Conservation (phyloP, 2,329 filamentous ascomycete genomes). For the Cadophora malorum region DNA sequence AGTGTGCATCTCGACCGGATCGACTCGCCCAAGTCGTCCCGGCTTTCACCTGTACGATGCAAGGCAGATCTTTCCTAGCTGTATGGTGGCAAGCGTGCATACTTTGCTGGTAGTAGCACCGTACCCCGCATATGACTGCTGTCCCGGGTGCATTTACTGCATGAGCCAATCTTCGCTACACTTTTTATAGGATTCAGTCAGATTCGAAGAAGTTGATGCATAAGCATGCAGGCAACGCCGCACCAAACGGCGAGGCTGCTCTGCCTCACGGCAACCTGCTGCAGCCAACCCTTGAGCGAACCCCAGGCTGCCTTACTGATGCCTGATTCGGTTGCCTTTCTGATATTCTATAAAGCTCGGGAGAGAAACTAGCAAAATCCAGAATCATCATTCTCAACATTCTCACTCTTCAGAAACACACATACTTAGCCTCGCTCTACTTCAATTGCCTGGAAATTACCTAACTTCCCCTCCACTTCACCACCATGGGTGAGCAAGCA, state of each 20-base stretch:
- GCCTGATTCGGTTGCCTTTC: constrained; percentile 20
- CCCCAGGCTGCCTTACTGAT: background rate
- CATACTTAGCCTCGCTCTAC: background rate
- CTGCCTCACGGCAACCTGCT: constrained; percentile 5
- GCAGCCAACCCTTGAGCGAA: constrained; percentile 3
- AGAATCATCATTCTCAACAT: background rate
- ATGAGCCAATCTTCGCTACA: constrained; percentile 2
- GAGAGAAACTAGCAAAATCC: background rate
- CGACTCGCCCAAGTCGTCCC: background rate
- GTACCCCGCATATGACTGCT: background rate
- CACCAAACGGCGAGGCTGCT: constrained; percentile 14
- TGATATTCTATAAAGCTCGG: constrained; percentile 6
- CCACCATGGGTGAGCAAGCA: constrained; percentile 22
- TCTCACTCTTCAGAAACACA: background rate
- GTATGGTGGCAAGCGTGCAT: background rate
- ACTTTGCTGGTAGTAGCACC: background rate
- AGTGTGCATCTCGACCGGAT: background rate
- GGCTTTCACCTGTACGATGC: background rate
- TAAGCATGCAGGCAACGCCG: constrained; percentile 1
- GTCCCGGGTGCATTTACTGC: background rate
- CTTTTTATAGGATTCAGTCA: background rate
- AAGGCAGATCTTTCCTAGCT: constrained; percentile 1
- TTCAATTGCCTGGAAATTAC: background rate
- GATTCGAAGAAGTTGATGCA: background rate
- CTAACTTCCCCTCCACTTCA: background rate